Percentiles rank a stretch among this genome's conserved stretches.
These are phyloP conservation scores for Diaporthe batatas DNA, from an alignment of 2,329 filamentous ascomycete species.

Conservation along the genomic window DNA sequence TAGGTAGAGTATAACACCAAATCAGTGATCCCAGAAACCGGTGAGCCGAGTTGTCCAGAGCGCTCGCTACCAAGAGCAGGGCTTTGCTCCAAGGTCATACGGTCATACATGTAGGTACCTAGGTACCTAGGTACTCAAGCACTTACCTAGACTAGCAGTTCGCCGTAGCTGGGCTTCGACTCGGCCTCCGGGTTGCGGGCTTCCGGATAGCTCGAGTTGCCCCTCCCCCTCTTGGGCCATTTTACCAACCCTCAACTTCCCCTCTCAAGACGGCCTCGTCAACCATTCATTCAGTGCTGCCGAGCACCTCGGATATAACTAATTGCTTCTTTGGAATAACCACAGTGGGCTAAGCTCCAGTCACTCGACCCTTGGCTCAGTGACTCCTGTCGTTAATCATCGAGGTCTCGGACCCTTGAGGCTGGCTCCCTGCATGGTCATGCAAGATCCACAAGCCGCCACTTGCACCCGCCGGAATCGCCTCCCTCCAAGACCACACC, in stretches of 20 bases:
- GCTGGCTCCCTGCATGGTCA: constrained; percentile 18
- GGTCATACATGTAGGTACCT: no score
- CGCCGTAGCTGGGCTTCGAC: background rate
- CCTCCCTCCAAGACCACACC: background rate
- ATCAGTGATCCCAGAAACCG: no score
- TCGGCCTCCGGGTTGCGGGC: background rate
- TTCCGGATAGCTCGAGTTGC: background rate
- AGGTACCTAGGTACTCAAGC: no score
- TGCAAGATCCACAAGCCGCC: constrained; percentile 32
- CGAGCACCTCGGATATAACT: background rate
- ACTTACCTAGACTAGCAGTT: no score
- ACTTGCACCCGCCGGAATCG: constrained; percentile 17
- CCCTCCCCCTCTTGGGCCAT: background rate
- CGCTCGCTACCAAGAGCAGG: no score
- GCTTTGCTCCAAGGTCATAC: no score
- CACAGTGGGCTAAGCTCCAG: background rate
- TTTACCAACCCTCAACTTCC: background rate
- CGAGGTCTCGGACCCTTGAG: constrained; percentile 22
- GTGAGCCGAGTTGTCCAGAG: background rate
- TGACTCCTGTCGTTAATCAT: background rate
- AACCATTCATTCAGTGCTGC: background rate
- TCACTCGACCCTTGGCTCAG: background rate
- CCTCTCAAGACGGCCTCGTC: background rate
- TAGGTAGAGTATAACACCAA: no score
- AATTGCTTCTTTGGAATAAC: background rate